phyloP scores from a whole-genome alignment of 1,284 basidiomycete genomes.

The Ustilago sp. region DNA sequence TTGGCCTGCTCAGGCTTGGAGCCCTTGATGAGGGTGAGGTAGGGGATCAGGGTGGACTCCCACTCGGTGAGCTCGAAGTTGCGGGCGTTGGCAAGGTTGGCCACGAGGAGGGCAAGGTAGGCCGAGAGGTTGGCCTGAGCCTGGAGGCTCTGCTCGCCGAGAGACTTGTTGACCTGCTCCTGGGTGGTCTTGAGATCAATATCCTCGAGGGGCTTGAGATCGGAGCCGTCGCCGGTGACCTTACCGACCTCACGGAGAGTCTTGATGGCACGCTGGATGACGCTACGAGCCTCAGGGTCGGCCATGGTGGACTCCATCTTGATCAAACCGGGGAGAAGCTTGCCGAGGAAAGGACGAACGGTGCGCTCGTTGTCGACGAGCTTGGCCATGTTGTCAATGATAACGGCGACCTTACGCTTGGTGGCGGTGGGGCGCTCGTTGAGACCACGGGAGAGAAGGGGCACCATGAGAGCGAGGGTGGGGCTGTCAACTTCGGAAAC shows the following conservation, averaged over 20 bases:
- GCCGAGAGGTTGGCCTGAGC: conserved; percentile 54
- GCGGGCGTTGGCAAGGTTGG: conserved; percentile 69
- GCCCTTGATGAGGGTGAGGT: conserved; percentile 66
- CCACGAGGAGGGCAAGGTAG: conserved; percentile 65
- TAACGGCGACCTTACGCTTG: conserved; percentile 70
- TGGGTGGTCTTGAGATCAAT: conserved; percentile 57
- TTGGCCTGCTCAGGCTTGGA: conserved; percentile 60
- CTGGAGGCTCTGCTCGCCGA: conserved; percentile 58
- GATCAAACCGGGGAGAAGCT: conserved; percentile 69
- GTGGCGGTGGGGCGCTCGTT: conserved; percentile 69
- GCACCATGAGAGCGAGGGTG: conserved; percentile 98
- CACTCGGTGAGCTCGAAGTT: conserved; percentile 69
- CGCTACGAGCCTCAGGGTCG: conserved; percentile 68
- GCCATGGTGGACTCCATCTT: conserved; percentile 69
- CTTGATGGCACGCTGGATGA: conserved; percentile 68
- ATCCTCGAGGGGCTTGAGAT: conserved; percentile 68
- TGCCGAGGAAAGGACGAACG: conserved; percentile 69
- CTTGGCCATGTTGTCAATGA: conserved; percentile 70
- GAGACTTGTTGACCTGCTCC: conserved; percentile 59
- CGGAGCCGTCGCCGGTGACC: conserved; percentile 67
- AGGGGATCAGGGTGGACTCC: conserved; percentile 65
- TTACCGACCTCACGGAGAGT: conserved; percentile 68
- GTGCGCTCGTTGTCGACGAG: conserved; percentile 70
- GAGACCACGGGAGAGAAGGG: conserved; percentile 94
- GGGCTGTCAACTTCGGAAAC: conserved; percentile 99